Percentiles rank a stretch among this genome's conserved stretches.
phyloP scores from a whole-genome alignment of 1,139 yeast species.

The Yamadazyma trypodendri region DNA sequence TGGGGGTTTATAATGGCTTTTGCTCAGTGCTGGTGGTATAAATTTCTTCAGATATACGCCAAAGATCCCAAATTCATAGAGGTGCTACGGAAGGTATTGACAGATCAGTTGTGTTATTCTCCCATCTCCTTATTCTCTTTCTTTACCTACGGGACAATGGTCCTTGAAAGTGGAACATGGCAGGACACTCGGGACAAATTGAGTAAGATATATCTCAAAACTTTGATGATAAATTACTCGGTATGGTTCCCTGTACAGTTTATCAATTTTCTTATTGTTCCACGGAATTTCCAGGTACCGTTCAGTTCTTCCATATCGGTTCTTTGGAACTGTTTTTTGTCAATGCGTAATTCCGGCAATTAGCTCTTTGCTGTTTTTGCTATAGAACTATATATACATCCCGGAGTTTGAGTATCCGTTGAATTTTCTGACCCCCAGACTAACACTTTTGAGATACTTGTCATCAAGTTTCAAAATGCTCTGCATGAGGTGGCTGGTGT shows the following conservation, averaged over 20 bases:
- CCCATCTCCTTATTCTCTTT: slow-evolving; percentile 81
- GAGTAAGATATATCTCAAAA: slow-evolving; percentile 64
- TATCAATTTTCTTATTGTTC: slow-evolving; percentile 78
- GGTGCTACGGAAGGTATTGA: slow-evolving; percentile 79
- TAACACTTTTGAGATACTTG: slow-evolving; percentile 25
- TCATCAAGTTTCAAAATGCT: slow-evolving; percentile 16
- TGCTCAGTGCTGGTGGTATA: slow-evolving; percentile 88
- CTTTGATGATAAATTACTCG: slow-evolving; percentile 74
- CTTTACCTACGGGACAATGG: slow-evolving; percentile 79
- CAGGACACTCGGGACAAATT: slow-evolving; percentile 65
- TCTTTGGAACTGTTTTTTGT: slow-evolving; percentile 87
- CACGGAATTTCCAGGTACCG: slow-evolving; percentile 81
- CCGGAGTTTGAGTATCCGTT: slow-evolving; percentile 38
- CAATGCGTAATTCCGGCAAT: slow-evolving; percentile 66
- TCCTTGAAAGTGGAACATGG: slow-evolving; percentile 73
- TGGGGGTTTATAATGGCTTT: slow-evolving; percentile 89
- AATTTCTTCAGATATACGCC: slow-evolving; percentile 74
- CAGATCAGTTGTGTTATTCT: slow-evolving; percentile 87
- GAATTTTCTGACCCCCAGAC: slow-evolving; percentile 33
- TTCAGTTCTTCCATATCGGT: slow-evolving; percentile 89
- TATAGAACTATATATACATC: slow-evolving; percentile 36
- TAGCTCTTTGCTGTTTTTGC: too few species aligned
- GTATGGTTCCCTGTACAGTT: slow-evolving; percentile 98
- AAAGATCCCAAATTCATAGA: slow-evolving; percentile 82
- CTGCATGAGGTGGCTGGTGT: slow-evolving; percentile 26